Conservation (phyloP, 2,329 filamentous ascomycete genomes). For the Calcarisporium arbuscula region DNA sequence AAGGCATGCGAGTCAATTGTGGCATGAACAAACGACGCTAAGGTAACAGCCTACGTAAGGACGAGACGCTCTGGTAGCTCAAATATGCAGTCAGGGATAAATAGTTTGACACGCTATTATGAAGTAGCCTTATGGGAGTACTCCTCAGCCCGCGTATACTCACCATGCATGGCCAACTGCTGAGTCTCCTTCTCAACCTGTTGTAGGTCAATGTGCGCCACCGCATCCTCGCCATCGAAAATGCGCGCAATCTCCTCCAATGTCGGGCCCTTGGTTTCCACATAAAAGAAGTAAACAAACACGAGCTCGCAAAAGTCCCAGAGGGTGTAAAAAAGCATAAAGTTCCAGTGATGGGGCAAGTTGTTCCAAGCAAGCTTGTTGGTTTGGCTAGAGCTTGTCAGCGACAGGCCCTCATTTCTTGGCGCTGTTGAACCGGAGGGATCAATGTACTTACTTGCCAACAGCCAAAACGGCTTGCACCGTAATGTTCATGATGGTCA, state of each 20-base stretch:
- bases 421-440: neutral
- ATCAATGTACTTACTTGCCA: constrained; percentile 42
- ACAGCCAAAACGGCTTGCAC: constrained; percentile 56
- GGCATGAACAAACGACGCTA: no score
- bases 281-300: constrained; percentile 31
- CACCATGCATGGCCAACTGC: constrained; percentile 15
- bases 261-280: constrained; percentile 30
- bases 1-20: no score
- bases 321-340: constrained; percentile 35
- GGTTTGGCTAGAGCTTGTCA: constrained; percentile 40
- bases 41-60: no score
- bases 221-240: constrained; percentile 30
- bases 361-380: constrained; percentile 59
- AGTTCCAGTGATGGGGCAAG: constrained; percentile 55
- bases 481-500: no score
- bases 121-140: no score
- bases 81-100: no score
- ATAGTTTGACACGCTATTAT: no score
- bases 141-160: no score
- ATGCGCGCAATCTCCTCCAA: constrained; percentile 28
- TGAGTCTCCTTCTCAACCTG: constrained; percentile 48
- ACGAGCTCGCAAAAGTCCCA: neutral
- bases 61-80: no score
- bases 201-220: constrained; percentile 47
- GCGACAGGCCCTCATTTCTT: neutral